Base-by-base conservation (phyloP, 345 rosid genomes). In the Combretum micranthum region DNA sequence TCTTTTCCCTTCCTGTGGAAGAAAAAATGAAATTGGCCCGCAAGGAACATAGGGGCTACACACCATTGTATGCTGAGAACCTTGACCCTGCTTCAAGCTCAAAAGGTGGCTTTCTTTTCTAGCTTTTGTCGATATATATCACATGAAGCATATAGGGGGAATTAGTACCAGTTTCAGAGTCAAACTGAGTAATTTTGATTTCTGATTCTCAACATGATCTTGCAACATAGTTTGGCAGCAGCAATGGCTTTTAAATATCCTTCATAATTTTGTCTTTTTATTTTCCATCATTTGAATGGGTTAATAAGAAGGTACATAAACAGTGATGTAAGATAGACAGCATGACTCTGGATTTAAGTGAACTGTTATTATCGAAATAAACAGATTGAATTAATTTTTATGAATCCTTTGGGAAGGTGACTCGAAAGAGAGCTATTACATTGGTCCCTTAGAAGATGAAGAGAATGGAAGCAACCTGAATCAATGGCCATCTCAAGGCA, bases 401-500 rank as follows among this genome's bases (percentile, higher is more conserved):
- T 7, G 21, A 15, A 17, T n/a, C 44, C 42, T 2, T 4, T 42
- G 61, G 16, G 60, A 64, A 84, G 96, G 92, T 73, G 98, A 88
- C 68, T 60, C 80, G 17, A 88, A 86, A 61, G 96, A 91, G 74
- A 62, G 77, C 42, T 91, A 82, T 65, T 70, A 80, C 55, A 17
- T 88, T 64, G 98, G 98, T 55, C 88, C 93, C 48, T 52, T 76
- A 2, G 62, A 70, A 21, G 83, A 67, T 25, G 69, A 8, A 22
- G 26, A 21, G 12, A 48, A 60, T 57, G 69, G 62, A 45, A 63
- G 44, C 67, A 47, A 49, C 52, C 81, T 74, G 63, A 86, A 84
- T 61, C 76, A 81, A 47, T 91, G 98, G 98, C 95, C 95, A 53
- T 55, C 77, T 3, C 47, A 75, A 75, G 93, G 96, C 86, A 63